Evolutionary conservation across 2,329 filamentous ascomycete genomes (phyloP), one percentile per base, ranked within the genome.

Genomic region (Thermothelomyces thermophilus): DNA sequence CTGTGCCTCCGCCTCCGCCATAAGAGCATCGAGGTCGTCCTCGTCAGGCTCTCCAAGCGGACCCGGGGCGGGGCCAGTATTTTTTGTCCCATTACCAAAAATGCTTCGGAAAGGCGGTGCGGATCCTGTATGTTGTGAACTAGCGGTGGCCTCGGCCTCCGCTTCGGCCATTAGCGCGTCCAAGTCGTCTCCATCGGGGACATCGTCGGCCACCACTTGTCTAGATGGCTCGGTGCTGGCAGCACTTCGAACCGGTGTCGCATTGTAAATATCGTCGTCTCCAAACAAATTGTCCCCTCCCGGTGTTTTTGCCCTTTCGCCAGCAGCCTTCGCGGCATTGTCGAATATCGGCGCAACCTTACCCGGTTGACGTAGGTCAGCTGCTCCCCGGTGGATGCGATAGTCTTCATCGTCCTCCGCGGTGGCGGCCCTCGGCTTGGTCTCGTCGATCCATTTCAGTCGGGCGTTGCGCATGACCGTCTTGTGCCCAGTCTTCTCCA

Each of bases 401-500:
- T 55, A 62, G 55, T 19, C 59, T 2, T 67, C 65, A 2, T 66
- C 60, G 2, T 69, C 63, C 0, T 65, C 64, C 11, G 59, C 60
- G 2, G 62, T 58, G 0, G 54, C 47, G 50, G 39, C 56, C 41
- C 69, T 77, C 0, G 82, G 80, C 57, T 79, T 86, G 8, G 77
- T 73, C 64, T 94, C 87, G 50, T 91, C 80, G 57, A 97, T 91
- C 86, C 89, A 95, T 55, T 86, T 82, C 64, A 80, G 80, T 53
- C 91, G 77, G 69, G 84, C 85, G 28, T 80, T 77, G 56, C 87
- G 80, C 64, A 97, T 77, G 13, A 76, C 74, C 64, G 87, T 90
- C 60, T 85, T 88, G 68, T 96, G 93, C 1, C 93, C 93, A 0
- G 89, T 75, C 68, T 95, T 96, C 66, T 98, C 93, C 2, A 97